Percentiles rank a stretch among this genome's conserved stretches.
Evolutionary conservation across 257 asterid species (phyloP).

Genomic region (Gardenia jasminoides): DNA sequence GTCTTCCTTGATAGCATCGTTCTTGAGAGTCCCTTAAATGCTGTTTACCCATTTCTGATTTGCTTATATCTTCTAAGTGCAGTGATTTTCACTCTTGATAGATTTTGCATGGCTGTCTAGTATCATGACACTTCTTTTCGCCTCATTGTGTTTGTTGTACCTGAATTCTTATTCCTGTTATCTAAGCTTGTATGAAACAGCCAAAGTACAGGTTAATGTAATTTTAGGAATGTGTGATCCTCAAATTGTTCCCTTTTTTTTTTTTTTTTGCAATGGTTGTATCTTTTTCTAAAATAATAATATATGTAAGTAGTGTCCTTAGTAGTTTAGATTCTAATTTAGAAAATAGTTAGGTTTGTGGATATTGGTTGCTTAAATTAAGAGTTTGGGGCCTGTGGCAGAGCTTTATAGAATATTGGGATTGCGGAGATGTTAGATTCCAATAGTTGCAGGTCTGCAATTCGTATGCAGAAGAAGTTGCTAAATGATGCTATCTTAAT

Average conservation of each 20-base stretch:
- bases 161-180: neutral
- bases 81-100: neutral
- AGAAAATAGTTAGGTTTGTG: neutral
- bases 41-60: neutral
- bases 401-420: neutral
- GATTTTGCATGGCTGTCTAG: too few species aligned
- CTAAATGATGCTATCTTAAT: neutral
- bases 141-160: neutral
- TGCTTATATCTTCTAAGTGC: neutral
- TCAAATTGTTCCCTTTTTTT: too few species aligned
- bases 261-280: too few species aligned
- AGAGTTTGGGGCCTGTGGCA: neutral
- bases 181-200: neutral
- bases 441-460: too few species aligned
- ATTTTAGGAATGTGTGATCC: neutral
- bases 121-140: too few species aligned
- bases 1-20: neutral
- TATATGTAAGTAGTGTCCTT: too few species aligned
- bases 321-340: neutral
- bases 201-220: neutral
- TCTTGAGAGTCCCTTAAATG: neutral
- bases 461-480: neutral
- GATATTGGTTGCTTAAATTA: neutral
- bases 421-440: neutral
- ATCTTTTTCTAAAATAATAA: too few species aligned